Evolutionary conservation across 169 alveolate genomes (phyloP).

Genomic region (Besnoitia besnoiti): DNA sequence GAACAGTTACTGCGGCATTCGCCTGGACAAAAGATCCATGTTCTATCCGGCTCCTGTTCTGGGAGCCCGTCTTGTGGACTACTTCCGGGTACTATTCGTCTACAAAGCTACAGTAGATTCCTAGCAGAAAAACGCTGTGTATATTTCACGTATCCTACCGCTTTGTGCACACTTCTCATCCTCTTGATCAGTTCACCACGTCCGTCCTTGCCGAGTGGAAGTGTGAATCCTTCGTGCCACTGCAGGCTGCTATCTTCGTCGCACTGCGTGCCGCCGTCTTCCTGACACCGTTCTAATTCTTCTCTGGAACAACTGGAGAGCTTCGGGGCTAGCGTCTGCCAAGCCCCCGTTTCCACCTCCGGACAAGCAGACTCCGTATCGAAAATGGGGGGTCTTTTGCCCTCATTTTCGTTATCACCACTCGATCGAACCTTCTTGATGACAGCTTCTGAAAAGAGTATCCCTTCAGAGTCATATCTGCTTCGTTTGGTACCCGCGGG

Average conservation of each 20-base stretch:
- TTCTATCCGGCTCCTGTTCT: too few relatives aligned
- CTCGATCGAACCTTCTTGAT: neutral
- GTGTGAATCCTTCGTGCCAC: constrained; percentile 47
- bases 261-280: constrained; percentile 1
- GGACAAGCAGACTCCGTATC: neutral
- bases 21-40: too few relatives aligned
- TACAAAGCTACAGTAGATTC: too few relatives aligned
- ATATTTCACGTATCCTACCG: too few relatives aligned
- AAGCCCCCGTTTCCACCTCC: neutral
- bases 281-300: neutral
- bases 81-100: too few relatives aligned
- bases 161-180: constrained; percentile 43
- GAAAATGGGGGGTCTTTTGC: neutral
- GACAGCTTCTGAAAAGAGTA: neutral
- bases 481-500: neutral
- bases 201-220: constrained; percentile 46
- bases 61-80: too few relatives aligned
- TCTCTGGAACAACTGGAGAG: neutral
- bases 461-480: neutral
- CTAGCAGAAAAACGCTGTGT: too few relatives aligned
- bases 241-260: neutral
- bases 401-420: neutral
- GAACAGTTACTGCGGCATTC: too few relatives aligned
- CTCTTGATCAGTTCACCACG: constrained; percentile 49
- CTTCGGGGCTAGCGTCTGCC: neutral